Evolutionary conservation across 768 basidiomycete genomes (phyloP).

Genomic region (Lanmaoa rubissima): DNA sequence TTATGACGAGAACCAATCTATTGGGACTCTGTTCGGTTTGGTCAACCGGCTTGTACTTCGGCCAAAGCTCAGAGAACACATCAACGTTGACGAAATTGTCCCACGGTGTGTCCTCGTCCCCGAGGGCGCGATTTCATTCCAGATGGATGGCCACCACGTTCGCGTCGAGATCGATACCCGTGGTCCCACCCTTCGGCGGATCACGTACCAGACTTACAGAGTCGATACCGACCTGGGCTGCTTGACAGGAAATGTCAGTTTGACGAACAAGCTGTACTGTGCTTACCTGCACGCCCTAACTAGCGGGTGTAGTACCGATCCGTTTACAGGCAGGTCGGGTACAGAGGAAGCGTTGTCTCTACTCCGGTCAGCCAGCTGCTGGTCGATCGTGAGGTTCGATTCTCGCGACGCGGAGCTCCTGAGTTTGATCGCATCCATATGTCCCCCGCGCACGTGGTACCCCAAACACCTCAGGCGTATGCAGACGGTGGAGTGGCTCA

Average conservation of each 20-base stretch:
- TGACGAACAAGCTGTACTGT: slow-evolving; percentile 34
- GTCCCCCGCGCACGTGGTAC: slow-evolving; percentile 38
- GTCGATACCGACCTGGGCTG: slow-evolving; percentile 32
- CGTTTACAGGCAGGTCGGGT: slow-evolving; percentile 44
- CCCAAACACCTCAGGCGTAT: slow-evolving; percentile 37
- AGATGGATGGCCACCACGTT: slow-evolving; percentile 15
- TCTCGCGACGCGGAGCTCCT: slow-evolving; percentile 33
- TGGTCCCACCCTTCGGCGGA: background rate
- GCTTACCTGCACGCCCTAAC: slow-evolving; percentile 47
- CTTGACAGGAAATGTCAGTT: slow-evolving; percentile 26
- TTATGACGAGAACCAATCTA: slow-evolving; percentile 41
- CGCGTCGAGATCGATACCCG: slow-evolving; percentile 9
- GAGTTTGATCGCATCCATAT: slow-evolving; percentile 32
- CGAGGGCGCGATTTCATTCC: slow-evolving; percentile 26
- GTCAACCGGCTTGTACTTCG: slow-evolving; percentile 40
- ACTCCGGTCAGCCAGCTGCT: slow-evolving; percentile 36
- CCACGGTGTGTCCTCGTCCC: slow-evolving; percentile 40
- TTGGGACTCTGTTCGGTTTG: slow-evolving; percentile 46
- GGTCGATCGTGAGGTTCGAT: slow-evolving; percentile 40
- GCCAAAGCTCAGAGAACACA: slow-evolving; percentile 4
- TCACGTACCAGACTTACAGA: slow-evolving; percentile 29
- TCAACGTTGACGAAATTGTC: background rate
- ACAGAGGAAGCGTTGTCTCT: slow-evolving; percentile 42
- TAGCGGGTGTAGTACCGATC: slow-evolving; percentile 42
- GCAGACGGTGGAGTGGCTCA: slow-evolving; percentile 38